Evolutionary conservation across 1,284 basidiomycete species (phyloP).

Genomic region (Cryptococcus depauperatus): DNA sequence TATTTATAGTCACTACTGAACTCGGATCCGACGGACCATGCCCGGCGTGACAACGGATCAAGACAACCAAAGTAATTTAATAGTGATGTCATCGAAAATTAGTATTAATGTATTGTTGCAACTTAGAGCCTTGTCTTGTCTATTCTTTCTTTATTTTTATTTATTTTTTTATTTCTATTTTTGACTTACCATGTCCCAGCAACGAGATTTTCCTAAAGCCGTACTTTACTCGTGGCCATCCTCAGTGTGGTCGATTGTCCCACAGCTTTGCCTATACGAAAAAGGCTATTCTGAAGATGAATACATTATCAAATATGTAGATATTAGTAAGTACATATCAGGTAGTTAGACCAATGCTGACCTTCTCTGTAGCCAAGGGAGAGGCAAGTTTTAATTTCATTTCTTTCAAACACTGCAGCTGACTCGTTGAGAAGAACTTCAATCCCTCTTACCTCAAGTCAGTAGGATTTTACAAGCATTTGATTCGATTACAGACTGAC

Average conservation of each 20-base stretch:
- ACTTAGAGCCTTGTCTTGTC: no score
- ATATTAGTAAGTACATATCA: conserved; percentile 34
- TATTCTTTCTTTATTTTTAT: no score
- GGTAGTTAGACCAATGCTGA: not conserved
- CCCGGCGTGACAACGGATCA: no score
- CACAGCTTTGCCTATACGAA: conserved; percentile 42
- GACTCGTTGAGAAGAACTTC: conserved; percentile 36
- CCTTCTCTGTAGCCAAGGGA: conserved; percentile 37
- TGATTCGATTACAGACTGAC: not conserved
- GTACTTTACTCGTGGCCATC: conserved; percentile 44
- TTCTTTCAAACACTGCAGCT: not conserved
- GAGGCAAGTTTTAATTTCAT: conserved; percentile 25
- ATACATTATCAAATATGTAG: conserved; percentile 40
- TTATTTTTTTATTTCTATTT: no score
- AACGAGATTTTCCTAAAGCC: conserved; percentile 31
- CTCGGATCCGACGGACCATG: no score
- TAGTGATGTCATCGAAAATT: no score
- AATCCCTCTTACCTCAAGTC: conserved; percentile 44
- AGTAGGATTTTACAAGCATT: conserved; percentile 10
- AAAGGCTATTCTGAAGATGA: conserved; percentile 46
- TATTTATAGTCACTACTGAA: no score
- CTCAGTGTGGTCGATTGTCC: conserved; percentile 44
- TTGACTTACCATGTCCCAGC: conserved; percentile 19
- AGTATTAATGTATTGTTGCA: no score
- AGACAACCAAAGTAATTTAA: no score